A percentile compares a stretch with the other conserved stretches of the same genome.
These are phyloP conservation scores for Leersia perrieri DNA, from an alignment of 176 grass and related monocot genomes.

Conservation along the genomic window DNA sequence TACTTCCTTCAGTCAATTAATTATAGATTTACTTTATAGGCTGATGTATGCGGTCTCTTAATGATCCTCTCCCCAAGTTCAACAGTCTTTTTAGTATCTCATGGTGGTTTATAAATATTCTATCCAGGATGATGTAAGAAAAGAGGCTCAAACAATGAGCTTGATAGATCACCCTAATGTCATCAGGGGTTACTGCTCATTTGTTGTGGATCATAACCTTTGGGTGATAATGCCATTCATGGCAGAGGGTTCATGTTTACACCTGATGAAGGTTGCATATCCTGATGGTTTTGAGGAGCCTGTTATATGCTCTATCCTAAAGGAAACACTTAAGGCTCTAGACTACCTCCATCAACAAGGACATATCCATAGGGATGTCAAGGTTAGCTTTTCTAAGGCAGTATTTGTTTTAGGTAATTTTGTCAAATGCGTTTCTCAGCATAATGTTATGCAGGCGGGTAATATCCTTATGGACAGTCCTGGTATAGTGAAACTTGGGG, in stretches of 20 bases:
- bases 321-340: slow-evolving; percentile 89
- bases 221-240: slow-evolving; percentile 99
- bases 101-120: slow-evolving; percentile 3
- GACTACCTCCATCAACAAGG: slow-evolving; percentile 93
- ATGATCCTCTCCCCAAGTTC: background rate
- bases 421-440: background rate
- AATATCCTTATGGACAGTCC: slow-evolving; percentile 86
- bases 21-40: background rate
- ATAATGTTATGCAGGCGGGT: slow-evolving; percentile 59
- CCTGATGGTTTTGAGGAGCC: slow-evolving; percentile 87
- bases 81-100: background rate
- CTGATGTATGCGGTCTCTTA: background rate
- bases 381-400: slow-evolving; percentile 42
- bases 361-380: slow-evolving; percentile 95
- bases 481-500: slow-evolving; percentile 88
- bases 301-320: slow-evolving; percentile 80
- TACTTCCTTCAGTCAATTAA: background rate
- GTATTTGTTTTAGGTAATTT: background rate
- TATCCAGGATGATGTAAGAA: slow-evolving; percentile 79
- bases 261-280: slow-evolving; percentile 91
- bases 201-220: slow-evolving; percentile 74
- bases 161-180: slow-evolving; percentile 94
- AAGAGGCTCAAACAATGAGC: slow-evolving; percentile 93
- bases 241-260: slow-evolving; percentile 92
- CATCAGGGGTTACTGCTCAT: slow-evolving; percentile 87